Evolutionary conservation across 768 basidiomycete species (phyloP).

Genomic region (Boletus sp.): DNA sequence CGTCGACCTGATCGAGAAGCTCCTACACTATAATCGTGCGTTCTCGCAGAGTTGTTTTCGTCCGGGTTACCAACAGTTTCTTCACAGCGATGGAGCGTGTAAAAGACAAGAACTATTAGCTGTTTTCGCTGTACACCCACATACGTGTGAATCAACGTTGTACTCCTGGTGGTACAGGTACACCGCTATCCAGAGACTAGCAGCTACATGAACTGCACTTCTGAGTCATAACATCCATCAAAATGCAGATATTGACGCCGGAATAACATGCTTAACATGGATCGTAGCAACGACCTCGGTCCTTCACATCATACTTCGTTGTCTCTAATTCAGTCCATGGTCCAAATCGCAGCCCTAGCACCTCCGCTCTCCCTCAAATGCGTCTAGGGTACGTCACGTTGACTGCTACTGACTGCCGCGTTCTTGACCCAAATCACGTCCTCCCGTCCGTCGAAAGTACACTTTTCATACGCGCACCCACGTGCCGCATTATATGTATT

Average conservation of each 20-base stretch:
- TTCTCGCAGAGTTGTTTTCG: conserved; percentile 28
- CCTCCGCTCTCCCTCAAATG: background rate
- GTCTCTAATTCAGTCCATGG: background rate
- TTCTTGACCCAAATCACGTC: conserved; percentile 1
- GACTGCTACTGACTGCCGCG: background rate
- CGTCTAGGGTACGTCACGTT: background rate
- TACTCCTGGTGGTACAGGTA: background rate
- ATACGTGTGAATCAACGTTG: background rate
- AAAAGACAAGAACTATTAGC: conserved; percentile 27
- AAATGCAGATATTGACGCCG: background rate
- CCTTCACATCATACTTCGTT: background rate
- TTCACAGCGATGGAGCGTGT: conserved; percentile 32
- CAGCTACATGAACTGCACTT: background rate
- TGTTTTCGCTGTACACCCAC: background rate
- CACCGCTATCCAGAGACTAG: background rate
- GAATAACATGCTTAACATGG: background rate
- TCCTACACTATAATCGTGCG: conserved; percentile 91
- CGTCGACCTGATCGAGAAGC: conserved; percentile 96
- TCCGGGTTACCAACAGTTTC: background rate
- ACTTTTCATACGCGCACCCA: background rate
- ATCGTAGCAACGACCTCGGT: background rate
- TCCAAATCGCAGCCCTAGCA: background rate
- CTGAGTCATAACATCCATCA: background rate
- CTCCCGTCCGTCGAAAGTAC: conserved; percentile 4
- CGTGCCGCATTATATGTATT: background rate